Percentiles rank a stretch among this genome's conserved stretches.
These are phyloP conservation scores for Backusella liffmaniae DNA, from an alignment of 192 early-diverging fungal species.

Conservation along the genomic window DNA sequence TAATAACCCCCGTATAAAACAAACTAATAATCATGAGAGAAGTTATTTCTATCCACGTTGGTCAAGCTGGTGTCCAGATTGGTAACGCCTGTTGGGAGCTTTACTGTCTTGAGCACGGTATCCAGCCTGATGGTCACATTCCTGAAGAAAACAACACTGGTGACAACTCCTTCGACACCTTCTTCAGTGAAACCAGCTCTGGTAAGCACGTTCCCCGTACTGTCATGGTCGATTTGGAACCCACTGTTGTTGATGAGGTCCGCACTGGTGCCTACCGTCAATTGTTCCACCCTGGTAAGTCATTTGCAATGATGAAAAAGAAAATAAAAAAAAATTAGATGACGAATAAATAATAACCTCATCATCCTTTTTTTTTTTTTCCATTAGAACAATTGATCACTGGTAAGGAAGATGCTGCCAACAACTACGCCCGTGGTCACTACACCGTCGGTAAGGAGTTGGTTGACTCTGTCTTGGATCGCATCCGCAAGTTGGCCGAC, in stretches of 20 bases:
- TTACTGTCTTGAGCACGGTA: conserved; percentile 93
- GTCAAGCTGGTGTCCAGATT: conserved; percentile 99
- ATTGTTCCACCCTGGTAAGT: conserved; percentile 51
- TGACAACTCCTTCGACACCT: conserved; percentile 82
- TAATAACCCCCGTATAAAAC: not conserved
- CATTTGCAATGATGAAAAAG: not conserved
- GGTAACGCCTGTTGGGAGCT: conserved; percentile 99
- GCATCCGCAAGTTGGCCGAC: conserved; percentile 96
- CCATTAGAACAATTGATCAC: conserved; percentile 97
- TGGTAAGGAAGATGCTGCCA: conserved; percentile 99
- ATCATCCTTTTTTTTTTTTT: conserved; percentile 2
- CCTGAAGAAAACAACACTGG: not conserved
- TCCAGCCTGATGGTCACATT: conserved; percentile 91
- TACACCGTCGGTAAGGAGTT: conserved; percentile 99
- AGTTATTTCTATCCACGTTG: conserved; percentile 82
- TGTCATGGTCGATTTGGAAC: conserved; percentile 97
- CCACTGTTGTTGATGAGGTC: conserved; percentile 98
- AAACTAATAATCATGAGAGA: conserved; percentile 58
- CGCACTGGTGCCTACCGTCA: conserved; percentile 97
- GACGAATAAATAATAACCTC: not conserved
- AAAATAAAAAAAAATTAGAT: not conserved
- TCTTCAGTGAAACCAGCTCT: conserved; percentile 98
- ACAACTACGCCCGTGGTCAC: conserved; percentile 99
- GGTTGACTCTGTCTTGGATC: conserved; percentile 94
- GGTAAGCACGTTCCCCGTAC: conserved; percentile 99